Conservation (phyloP, 225 moss, liverwort and hornwort genomes). For the Physcomitrellopsis africana region DNA sequence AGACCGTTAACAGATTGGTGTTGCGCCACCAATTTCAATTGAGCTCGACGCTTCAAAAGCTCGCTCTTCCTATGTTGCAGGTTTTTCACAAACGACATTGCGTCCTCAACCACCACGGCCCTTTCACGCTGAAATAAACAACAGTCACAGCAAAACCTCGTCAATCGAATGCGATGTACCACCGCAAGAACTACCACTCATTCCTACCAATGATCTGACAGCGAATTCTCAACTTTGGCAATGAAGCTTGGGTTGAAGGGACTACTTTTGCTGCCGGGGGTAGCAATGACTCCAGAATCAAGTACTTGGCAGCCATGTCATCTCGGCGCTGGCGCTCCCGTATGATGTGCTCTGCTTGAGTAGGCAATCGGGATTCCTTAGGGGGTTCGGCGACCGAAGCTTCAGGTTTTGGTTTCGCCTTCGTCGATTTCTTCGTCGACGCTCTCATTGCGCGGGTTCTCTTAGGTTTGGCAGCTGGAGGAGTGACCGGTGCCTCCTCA, state of each 20-base stretch:
- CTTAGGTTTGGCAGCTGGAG: background rate
- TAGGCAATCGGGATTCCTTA: background rate
- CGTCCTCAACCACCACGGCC: conserved; percentile 38
- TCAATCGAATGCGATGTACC: background rate
- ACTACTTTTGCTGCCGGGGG: conserved; percentile 36
- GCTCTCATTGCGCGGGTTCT: background rate
- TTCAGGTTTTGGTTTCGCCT: background rate
- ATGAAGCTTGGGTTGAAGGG: no score
- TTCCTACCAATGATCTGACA: no score
- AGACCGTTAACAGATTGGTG: background rate
- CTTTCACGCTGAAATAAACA: conserved; percentile 42
- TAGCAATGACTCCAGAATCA: conserved; percentile 45
- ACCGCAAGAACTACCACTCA: background rate
- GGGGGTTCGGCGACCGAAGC: background rate
- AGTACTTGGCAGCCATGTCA: conserved; percentile 47
- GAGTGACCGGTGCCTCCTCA: background rate
- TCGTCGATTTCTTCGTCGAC: background rate
- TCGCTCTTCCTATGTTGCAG: conserved; percentile 30
- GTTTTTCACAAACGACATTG: conserved; percentile 26
- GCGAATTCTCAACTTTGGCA: no score
- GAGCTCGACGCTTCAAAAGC: conserved; percentile 22
- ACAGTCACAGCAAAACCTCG: background rate
- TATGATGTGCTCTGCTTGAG: conserved; percentile 35
- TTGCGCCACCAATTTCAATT: conserved; percentile 12
- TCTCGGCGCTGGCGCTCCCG: conserved; percentile 49